A percentile compares a stretch with the other conserved stretches of the same genome.
These are phyloP conservation scores for Stereum hirsutum DNA, from an alignment of 1,284 basidiomycete species.

Conservation along the genomic window DNA sequence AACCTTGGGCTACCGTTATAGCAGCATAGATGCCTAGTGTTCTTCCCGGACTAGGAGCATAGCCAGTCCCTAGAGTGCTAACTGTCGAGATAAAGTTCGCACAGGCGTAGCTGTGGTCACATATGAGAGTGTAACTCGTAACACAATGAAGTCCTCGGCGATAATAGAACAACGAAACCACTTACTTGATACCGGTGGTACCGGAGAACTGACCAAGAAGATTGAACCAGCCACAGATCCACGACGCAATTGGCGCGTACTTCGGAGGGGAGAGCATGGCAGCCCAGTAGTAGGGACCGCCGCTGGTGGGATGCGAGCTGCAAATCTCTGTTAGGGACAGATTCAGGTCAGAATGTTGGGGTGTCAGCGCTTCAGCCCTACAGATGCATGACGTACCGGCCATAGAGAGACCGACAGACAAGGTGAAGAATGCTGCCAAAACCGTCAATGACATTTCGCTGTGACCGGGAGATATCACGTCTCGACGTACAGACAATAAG, in stretches of 20 bases:
- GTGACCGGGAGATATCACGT: too few relatives aligned
- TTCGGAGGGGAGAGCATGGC: conserved; percentile 55
- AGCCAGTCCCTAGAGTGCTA: conserved; percentile 47
- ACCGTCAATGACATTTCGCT: too few relatives aligned
- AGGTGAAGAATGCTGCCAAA: conserved; percentile 48
- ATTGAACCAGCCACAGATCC: conserved; percentile 72
- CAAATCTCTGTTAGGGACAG: conserved; percentile 41
- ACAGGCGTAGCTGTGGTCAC: conserved; percentile 44
- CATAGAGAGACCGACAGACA: conserved; percentile 61
- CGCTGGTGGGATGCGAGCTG: conserved; percentile 66
- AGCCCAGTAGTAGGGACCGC: conserved; percentile 71
- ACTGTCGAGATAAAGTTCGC: conserved; percentile 62
- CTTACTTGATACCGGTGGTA: conserved; percentile 64
- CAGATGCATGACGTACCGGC: conserved; percentile 34
- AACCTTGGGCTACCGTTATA: conserved; percentile 55
- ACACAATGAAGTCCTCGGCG: neutral
- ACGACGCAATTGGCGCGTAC: conserved; percentile 53
- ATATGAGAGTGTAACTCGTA: neutral
- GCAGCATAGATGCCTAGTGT: conserved; percentile 69
- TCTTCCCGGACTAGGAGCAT: conserved; percentile 44
- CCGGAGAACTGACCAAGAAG: conserved; percentile 69
- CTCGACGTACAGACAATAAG: conserved; percentile 46
- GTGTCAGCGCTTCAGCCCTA: neutral
- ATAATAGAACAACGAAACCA: neutral
- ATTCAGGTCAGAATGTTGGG: neutral